Evolutionary conservation across 768 basidiomycete species (phyloP).

Genomic region (Tulasnella sp.): DNA sequence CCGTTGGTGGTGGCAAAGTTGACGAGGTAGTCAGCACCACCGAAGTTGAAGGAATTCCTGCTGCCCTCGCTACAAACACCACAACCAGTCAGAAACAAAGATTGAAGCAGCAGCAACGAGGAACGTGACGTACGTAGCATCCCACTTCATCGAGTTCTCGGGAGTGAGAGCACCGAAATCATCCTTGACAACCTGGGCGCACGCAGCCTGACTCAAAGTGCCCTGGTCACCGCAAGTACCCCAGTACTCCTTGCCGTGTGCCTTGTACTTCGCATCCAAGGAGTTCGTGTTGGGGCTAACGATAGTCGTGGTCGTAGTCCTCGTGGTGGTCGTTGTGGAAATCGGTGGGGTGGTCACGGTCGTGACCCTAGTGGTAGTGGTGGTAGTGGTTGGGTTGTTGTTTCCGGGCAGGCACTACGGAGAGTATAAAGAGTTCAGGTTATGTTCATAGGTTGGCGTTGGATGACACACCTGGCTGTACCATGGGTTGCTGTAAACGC

Average conservation of each 20-base stretch:
- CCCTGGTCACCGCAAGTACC: constrained; percentile 26
- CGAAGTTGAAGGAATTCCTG: constrained; percentile 34
- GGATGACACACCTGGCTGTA: not conserved
- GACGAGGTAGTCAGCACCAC: constrained; percentile 35
- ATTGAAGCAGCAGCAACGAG: not conserved
- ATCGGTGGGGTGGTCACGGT: not conserved
- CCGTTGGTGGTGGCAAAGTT: constrained; percentile 36
- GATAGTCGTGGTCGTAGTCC: not conserved
- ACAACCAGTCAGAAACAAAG: not conserved
- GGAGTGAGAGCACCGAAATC: constrained; percentile 38
- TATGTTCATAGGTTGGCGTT: not conserved
- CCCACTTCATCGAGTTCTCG: constrained; percentile 36
- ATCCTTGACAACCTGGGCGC: constrained; percentile 31
- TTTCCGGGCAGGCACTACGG: not conserved
- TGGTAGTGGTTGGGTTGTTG: not conserved
- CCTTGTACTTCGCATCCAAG: not conserved
- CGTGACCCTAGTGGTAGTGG: not conserved
- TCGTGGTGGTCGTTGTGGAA: not conserved
- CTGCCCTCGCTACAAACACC: constrained; percentile 19
- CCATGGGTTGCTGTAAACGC: constrained; percentile 6
- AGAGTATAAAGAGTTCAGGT: not conserved
- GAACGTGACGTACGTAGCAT: not conserved
- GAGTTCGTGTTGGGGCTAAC: not conserved
- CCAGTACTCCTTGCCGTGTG: constrained; percentile 21
- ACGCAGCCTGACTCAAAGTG: constrained; percentile 20